Percentiles rank a stretch among this genome's conserved stretches.
Evolutionary conservation across 805 yeast genomes (phyloP).

Genomic region (Isabelozyma rhagii): DNA sequence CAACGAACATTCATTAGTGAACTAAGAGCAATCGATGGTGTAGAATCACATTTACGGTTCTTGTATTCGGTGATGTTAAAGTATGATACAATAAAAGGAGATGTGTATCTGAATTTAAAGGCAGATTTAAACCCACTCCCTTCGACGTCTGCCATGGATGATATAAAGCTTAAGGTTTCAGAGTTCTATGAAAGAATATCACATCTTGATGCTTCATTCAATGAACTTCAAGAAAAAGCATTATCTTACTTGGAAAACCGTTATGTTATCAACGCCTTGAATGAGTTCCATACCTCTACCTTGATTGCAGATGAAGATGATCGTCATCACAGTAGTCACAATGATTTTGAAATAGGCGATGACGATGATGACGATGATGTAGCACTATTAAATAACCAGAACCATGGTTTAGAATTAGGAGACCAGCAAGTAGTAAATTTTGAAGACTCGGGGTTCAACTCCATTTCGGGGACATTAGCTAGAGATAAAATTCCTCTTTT

Average conservation of each 20-base stretch:
- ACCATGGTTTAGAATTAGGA: slow-evolving; percentile 19
- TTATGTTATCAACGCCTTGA: slow-evolving; percentile 27
- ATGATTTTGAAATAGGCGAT: slow-evolving; percentile 14
- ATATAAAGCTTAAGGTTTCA: slow-evolving; percentile 19
- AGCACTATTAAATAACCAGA: slow-evolving; percentile 20
- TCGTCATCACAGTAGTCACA: slow-evolving; percentile 1
- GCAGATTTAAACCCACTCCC: slow-evolving; percentile 57
- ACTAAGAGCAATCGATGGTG: slow-evolving; percentile 32
- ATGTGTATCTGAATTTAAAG: slow-evolving; percentile 26
- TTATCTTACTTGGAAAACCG: slow-evolving; percentile 31
- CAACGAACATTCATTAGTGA: slow-evolving; percentile 45
- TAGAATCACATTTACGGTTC: slow-evolving; percentile 27
- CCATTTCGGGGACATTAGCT: slow-evolving; percentile 34
- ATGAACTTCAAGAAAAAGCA: slow-evolving; percentile 20
- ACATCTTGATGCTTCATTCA: slow-evolving; percentile 35
- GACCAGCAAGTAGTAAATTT: slow-evolving; percentile 13
- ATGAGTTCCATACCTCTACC: slow-evolving; percentile 28
- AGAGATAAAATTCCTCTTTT: slow-evolving; percentile 34
- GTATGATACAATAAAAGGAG: slow-evolving; percentile 23
- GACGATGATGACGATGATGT: slow-evolving; percentile 29
- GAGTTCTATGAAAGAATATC: slow-evolving; percentile 27
- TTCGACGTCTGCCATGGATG: slow-evolving; percentile 32
- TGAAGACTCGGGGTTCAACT: slow-evolving; percentile 23
- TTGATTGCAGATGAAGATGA: slow-evolving; percentile 8
- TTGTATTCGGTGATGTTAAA: slow-evolving; percentile 27